These are phyloP conservation scores for Globisporangium megalacanthum DNA, from an alignment of 352 stramenopile species.

Conservation along the genomic window DNA sequence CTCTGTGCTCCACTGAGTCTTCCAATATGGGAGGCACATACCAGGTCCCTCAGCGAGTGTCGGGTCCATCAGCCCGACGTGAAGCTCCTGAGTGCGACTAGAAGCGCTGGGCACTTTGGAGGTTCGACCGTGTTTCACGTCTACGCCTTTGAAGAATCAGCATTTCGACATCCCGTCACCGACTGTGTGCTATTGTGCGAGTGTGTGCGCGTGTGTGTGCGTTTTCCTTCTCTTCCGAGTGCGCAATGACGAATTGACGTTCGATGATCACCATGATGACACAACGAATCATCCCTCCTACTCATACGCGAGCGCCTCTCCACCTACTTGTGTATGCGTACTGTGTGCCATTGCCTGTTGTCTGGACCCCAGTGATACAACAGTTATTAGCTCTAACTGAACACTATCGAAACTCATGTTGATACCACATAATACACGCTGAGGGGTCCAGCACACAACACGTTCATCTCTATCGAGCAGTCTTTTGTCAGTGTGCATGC, in stretches of 20 bases:
- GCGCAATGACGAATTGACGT: constrained; percentile 42
- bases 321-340: constrained; percentile 2
- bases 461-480: too few relatives aligned
- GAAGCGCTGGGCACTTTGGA: constrained; percentile 76
- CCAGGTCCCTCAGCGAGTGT: constrained; percentile 61
- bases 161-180: constrained; percentile 55
- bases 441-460: constrained; percentile 20
- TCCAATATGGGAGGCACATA: constrained; percentile 65
- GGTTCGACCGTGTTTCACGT: constrained; percentile 52
- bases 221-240: constrained; percentile 10
- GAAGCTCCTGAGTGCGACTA: constrained; percentile 58
- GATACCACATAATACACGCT: constrained; percentile 31
- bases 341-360: neutral
- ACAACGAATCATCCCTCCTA: constrained; percentile 61
- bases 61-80: constrained; percentile 75
- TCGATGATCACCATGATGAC: constrained; percentile 22
- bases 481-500: too few relatives aligned
- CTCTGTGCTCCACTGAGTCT: constrained; percentile 53
- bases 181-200: constrained; percentile 1
- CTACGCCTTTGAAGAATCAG: constrained; percentile 67
- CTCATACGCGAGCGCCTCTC: constrained; percentile 52
- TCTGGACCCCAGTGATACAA: constrained; percentile 9
- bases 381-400: constrained; percentile 91
- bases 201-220: constrained; percentile 9
- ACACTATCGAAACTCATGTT: constrained; percentile 65